These are phyloP conservation scores for Apodospora peruviana DNA, from an alignment of 495 filamentous ascomycete species.

Conservation along the genomic window DNA sequence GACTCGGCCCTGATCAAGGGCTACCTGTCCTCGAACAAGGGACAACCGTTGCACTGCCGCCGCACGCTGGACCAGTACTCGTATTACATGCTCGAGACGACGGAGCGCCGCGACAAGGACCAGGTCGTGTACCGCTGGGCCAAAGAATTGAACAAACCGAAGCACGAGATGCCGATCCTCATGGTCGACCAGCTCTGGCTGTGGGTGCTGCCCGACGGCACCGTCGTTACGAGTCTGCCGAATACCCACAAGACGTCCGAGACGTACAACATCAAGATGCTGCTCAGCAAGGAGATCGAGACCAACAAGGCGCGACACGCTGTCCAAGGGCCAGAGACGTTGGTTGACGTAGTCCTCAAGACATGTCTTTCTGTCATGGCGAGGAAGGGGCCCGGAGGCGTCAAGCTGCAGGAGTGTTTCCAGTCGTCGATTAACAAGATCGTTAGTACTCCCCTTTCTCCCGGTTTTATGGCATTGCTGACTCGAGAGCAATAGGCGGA, in stretches of 20 bases:
- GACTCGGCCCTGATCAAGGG: neutral
- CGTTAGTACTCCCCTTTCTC: neutral
- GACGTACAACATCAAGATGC: conserved; percentile 8
- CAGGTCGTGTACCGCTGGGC: conserved; percentile 10
- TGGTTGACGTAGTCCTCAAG: conserved; percentile 7
- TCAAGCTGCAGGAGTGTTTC: conserved; percentile 11
- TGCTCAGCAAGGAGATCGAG: conserved; percentile 6
- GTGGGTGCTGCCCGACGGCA: conserved; percentile 14
- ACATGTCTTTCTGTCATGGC: conserved; percentile 10
- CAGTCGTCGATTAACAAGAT: conserved; percentile 11
- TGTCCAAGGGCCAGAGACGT: conserved; percentile 2
- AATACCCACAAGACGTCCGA: conserved; percentile 7
- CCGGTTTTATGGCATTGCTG: no score
- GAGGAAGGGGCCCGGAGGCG: conserved; percentile 3
- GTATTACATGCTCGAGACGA: conserved; percentile 10
- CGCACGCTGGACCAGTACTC: conserved; percentile 9
- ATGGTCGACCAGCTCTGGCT: conserved; percentile 22
- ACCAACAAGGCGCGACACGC: conserved; percentile 1
- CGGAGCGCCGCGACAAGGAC: conserved; percentile 9
- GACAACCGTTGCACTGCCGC: conserved; percentile 7
- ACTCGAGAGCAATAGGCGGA: conserved; percentile 7
- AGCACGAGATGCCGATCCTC: conserved; percentile 7
- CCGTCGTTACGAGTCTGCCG: conserved; percentile 14
- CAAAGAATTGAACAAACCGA: neutral
- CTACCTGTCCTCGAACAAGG: neutral